Conservation (phyloP, 2,329 filamentous ascomycete species). For the Colletotrichum sp. region DNA sequence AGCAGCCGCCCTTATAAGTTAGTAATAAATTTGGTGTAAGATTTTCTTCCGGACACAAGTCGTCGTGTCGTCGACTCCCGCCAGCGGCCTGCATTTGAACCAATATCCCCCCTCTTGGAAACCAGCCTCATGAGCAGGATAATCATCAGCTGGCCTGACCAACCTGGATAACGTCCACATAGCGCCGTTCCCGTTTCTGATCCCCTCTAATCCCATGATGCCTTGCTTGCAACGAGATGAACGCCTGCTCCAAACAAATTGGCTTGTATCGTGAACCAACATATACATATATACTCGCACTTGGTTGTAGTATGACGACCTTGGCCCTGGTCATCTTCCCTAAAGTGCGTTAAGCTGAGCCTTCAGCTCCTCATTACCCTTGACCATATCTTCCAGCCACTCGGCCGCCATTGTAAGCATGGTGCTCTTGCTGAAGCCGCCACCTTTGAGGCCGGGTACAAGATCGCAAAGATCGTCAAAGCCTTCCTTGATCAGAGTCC, state of each 20-base stretch:
- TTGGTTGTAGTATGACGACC: not conserved
- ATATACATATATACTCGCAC: not conserved
- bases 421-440: slow-evolving; percentile 83
- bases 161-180: not conserved
- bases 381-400: slow-evolving; percentile 76
- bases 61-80: slow-evolving; percentile 1
- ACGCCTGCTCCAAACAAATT: not conserved
- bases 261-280: not conserved
- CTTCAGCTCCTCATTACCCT: slow-evolving; percentile 68
- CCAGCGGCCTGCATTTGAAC: not conserved
- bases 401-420: slow-evolving; percentile 78
- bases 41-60: slow-evolving; percentile 5
- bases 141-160: not conserved
- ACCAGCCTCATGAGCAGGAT: not conserved
- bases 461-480: slow-evolving; percentile 81
- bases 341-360: slow-evolving; percentile 53
- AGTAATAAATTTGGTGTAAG: not conserved
- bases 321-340: not conserved
- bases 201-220: not conserved
- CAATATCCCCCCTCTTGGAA: not conserved
- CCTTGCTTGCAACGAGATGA: not conserved
- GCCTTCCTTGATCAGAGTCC: slow-evolving; percentile 80
- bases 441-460: slow-evolving; percentile 75
- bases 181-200: not conserved
- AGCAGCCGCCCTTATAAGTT: slow-evolving; percentile 4